A percentile compares a stretch with the other conserved stretches of the same genome.
Evolutionary conservation across 179 eudicot genomes (phyloP).

Genomic region (Spinacia oleracea): DNA sequence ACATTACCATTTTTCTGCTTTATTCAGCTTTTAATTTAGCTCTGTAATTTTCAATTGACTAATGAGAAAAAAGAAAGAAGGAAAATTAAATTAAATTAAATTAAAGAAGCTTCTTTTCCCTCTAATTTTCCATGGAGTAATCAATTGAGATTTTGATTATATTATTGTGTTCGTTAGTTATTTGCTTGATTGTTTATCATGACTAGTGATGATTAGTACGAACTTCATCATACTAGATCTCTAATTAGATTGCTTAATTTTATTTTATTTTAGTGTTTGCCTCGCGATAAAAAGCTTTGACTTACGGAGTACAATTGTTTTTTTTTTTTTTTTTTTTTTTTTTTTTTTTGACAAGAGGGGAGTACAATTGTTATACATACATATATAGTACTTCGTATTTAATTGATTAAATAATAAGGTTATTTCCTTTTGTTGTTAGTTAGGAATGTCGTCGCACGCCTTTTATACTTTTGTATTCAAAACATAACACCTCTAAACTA

Average conservation of each 20-base stretch:
- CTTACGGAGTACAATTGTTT: not conserved
- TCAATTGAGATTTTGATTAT: not conserved
- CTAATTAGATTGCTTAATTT: constrained; percentile 2
- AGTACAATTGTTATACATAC: not conserved
- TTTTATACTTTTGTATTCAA: not conserved
- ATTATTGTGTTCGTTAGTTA: not conserved
- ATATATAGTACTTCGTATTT: too few relatives aligned
- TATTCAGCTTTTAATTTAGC: constrained; percentile 6
- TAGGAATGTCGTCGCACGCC: constrained; percentile 14
- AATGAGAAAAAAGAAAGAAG: not conserved
- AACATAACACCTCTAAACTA: not conserved
- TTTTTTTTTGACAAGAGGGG: too few relatives aligned
- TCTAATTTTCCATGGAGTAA: not conserved
- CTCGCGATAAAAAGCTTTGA: constrained; percentile 1
- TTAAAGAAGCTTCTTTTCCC: not conserved
- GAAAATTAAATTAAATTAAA: too few relatives aligned
- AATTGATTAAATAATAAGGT: not conserved
- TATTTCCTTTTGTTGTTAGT: constrained; percentile 7
- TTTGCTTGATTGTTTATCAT: constrained; percentile 16
- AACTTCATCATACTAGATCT: not conserved
- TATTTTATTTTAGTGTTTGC: not conserved
- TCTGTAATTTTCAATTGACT: not conserved
- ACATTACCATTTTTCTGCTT: constrained; percentile 19
- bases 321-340: too few relatives aligned
- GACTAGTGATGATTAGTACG: constrained; percentile 18